These are phyloP conservation scores for Arthroderma uncinatum DNA, from an alignment of 2,329 filamentous ascomycete genomes.

Conservation along the genomic window DNA sequence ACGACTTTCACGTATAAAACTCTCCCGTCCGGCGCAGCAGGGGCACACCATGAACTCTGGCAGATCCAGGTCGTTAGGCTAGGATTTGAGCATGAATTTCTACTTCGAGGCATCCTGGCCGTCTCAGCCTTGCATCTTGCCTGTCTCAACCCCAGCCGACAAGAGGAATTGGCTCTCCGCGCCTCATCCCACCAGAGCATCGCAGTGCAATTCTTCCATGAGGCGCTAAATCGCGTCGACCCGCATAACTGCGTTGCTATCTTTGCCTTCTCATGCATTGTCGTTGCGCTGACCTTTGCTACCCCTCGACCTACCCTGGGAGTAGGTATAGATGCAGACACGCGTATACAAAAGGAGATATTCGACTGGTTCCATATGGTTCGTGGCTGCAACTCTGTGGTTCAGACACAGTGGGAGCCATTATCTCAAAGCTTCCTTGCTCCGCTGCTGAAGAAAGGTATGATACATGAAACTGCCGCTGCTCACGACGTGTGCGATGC, in stretches of 20 bases:
- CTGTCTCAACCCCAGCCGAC: conserved; percentile 22
- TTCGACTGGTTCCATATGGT: conserved; percentile 24
- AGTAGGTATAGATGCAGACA: conserved; percentile 9
- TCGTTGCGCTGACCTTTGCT: conserved; percentile 23
- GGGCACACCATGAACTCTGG: conserved; percentile 22
- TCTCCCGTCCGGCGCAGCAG: conserved; percentile 16
- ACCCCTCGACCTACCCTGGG: conserved; percentile 10
- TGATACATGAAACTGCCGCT: conserved; percentile 20
- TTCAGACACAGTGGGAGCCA: conserved; percentile 21
- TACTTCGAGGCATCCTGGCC: conserved; percentile 30
- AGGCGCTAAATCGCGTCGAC: conserved; percentile 24
- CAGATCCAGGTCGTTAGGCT: conserved; percentile 21
- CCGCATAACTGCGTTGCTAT: conserved; percentile 31
- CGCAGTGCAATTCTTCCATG: conserved; percentile 19
- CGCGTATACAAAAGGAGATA: conserved; percentile 20
- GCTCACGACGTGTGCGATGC: conserved; percentile 19
- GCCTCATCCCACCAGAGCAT: conserved; percentile 23
- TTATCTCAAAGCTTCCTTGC: conserved; percentile 21
- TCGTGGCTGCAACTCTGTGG: conserved; percentile 23
- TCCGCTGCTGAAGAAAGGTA: conserved; percentile 22
- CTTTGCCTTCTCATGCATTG: conserved; percentile 25
- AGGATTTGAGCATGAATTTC: conserved; percentile 30
- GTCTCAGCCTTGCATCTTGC: conserved; percentile 30
- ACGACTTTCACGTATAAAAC: conserved; percentile 20
- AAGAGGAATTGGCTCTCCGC: conserved; percentile 18